These are phyloP conservation scores for Aegilops speltoides DNA, from an alignment of 176 grass and related monocot species.

Conservation along the genomic window DNA sequence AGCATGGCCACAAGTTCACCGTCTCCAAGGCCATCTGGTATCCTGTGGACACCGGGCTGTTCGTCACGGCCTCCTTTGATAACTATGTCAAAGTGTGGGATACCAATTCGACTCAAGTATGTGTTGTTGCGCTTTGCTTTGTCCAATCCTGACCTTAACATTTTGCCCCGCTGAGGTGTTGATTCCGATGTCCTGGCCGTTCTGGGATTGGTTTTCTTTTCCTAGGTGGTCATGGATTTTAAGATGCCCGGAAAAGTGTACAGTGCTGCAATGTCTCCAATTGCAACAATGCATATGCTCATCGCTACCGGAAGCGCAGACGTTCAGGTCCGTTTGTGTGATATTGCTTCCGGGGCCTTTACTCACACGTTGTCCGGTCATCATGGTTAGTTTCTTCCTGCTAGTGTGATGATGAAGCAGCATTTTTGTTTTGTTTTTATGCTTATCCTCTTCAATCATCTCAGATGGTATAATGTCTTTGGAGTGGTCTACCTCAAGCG, in stretches of 20 bases:
- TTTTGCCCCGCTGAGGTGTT: not conserved
- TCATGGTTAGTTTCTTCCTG: slow-evolving; percentile 59
- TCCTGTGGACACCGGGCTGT: slow-evolving; percentile 83
- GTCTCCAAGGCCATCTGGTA: slow-evolving; percentile 83
- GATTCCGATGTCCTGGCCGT: not conserved
- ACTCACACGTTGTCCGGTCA: slow-evolving; percentile 96
- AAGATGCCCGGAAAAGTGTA: slow-evolving; percentile 97
- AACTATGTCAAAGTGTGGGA: slow-evolving; percentile 94
- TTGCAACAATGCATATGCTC: slow-evolving; percentile 81
- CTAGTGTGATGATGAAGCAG: slow-evolving; percentile 17
- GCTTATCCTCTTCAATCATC: slow-evolving; percentile 37
- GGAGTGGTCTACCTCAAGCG: slow-evolving; percentile 90
- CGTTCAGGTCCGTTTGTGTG: slow-evolving; percentile 90
- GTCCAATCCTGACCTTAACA: not conserved
- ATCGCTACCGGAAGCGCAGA: slow-evolving; percentile 83
- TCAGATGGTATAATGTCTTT: slow-evolving; percentile 93
- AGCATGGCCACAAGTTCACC: slow-evolving; percentile 68
- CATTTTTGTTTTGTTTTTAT: slow-evolving; percentile 13
- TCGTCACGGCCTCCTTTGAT: slow-evolving; percentile 85
- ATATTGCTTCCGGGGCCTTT: slow-evolving; percentile 91
- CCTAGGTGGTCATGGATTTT: slow-evolving; percentile 86
- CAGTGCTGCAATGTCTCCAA: slow-evolving; percentile 63
- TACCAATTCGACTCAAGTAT: slow-evolving; percentile 83
- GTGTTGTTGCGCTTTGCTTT: not conserved
- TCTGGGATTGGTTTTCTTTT: slow-evolving; percentile 19